Percentiles rank a stretch among this genome's conserved stretches.
These are phyloP conservation scores for Jaminaea rosea DNA, from an alignment of 1,284 basidiomycete species.

Conservation along the genomic window DNA sequence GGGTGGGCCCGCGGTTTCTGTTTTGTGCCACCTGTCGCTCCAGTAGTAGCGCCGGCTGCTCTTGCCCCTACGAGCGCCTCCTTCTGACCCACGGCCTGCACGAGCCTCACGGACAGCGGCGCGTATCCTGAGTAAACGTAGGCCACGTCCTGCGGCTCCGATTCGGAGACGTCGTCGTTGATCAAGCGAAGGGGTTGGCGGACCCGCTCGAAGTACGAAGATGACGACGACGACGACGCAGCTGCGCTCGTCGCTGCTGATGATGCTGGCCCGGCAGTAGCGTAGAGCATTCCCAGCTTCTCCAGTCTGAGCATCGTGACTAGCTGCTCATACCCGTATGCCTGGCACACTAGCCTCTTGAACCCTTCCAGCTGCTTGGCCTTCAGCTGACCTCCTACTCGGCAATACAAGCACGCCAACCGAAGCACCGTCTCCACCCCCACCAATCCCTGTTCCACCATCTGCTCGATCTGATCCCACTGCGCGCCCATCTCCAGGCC, in stretches of 20 bases:
- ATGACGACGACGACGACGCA: neutral
- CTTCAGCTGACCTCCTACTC: conserved; percentile 78
- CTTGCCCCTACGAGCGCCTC: conserved; percentile 60
- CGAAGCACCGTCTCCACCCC: conserved; percentile 53
- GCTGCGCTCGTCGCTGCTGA: conserved; percentile 5
- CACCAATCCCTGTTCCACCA: too few species aligned
- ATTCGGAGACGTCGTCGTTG: conserved; percentile 72
- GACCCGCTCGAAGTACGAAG: conserved; percentile 54
- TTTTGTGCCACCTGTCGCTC: conserved; percentile 48
- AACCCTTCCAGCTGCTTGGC: conserved; percentile 73
- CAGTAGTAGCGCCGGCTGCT: conserved; percentile 14
- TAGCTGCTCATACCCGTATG: conserved; percentile 83
- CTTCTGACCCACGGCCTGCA: conserved; percentile 85
- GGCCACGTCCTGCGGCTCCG: conserved; percentile 74
- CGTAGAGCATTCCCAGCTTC: conserved; percentile 61
- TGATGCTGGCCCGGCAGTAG: too few species aligned
- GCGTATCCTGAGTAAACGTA: conserved; percentile 97
- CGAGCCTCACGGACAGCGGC: conserved; percentile 78
- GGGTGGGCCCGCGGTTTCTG: conserved; percentile 62
- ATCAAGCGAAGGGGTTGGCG: conserved; percentile 81
- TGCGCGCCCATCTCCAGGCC: conserved; percentile 28
- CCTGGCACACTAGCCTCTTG: conserved; percentile 85
- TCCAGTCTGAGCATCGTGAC: conserved; percentile 74
- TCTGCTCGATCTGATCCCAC: conserved; percentile 33
- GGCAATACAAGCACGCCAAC: conserved; percentile 72